These are phyloP conservation scores for Apiotrichum siamense DNA, from an alignment of 1,284 basidiomycete species.

Conservation along the genomic window DNA sequence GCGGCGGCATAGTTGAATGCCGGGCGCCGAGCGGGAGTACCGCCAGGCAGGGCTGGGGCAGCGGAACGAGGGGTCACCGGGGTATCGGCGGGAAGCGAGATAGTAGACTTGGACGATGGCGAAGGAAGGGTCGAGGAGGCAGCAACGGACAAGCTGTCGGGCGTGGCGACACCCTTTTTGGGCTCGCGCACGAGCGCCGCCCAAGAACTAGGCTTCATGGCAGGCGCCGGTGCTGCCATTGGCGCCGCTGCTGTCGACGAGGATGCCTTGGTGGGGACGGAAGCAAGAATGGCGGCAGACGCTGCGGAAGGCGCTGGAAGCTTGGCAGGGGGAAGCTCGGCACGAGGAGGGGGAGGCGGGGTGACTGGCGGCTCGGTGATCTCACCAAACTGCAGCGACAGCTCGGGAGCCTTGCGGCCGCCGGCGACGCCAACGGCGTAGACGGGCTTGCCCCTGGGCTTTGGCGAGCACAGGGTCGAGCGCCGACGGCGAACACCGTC, in stretches of 20 bases:
- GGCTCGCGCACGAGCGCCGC: conserved; percentile 58
- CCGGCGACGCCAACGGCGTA: conserved; percentile 13
- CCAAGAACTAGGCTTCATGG: conserved; percentile 53
- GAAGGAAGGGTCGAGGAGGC: conserved; percentile 26
- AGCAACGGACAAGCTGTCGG: conserved; percentile 15
- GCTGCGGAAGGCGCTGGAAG: not conserved
- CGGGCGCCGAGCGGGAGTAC: conserved; percentile 24
- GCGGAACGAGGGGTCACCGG: conserved; percentile 36
- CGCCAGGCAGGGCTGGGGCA: conserved; percentile 59
- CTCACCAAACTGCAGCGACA: conserved; percentile 6
- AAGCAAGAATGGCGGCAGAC: conserved; percentile 1
- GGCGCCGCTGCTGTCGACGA: not conserved
- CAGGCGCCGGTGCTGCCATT: conserved; percentile 16
- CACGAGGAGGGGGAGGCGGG: not conserved
- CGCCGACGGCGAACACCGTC: conserved; percentile 9
- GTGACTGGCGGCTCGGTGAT: conserved; percentile 1
- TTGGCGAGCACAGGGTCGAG: conserved; percentile 9
- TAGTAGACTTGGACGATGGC: conserved; percentile 18
- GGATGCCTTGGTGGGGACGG: too few relatives aligned
- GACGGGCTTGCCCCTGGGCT: conserved; percentile 20
- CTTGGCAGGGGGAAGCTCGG: not conserved
- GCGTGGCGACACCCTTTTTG: conserved; percentile 10
- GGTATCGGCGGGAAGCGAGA: conserved; percentile 18
- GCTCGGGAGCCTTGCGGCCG: conserved; percentile 3
- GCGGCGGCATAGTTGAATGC: conserved; percentile 41